phyloP scores from a whole-genome alignment of 257 asterid species.

The Vinca minor region DNA sequence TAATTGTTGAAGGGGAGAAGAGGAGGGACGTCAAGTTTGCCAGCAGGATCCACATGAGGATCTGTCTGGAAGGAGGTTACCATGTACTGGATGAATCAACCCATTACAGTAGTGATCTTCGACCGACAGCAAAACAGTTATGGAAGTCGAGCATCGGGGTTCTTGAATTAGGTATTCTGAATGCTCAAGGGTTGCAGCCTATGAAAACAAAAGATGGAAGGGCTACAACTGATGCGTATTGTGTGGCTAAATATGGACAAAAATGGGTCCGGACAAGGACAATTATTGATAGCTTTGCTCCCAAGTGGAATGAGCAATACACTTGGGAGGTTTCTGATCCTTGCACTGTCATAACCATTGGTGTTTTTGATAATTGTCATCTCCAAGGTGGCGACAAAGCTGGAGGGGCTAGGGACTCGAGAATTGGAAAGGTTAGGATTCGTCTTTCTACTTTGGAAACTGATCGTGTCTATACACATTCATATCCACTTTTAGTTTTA shows the following conservation, averaged over 20 bases:
- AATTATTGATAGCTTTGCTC: slow-evolving; percentile 38
- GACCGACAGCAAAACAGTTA: slow-evolving; percentile 42
- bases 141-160: slow-evolving; percentile 47
- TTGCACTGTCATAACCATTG: slow-evolving; percentile 44
- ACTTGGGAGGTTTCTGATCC: slow-evolving; percentile 51
- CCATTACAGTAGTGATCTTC: slow-evolving; percentile 45
- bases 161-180: slow-evolving; percentile 39
- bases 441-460: slow-evolving; percentile 47
- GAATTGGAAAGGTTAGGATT: slow-evolving; percentile 46
- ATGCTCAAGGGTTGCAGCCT: slow-evolving; percentile 37
- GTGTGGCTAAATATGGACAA: slow-evolving; percentile 47
- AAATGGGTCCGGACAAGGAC: slow-evolving; percentile 51
- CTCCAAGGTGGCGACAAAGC: slow-evolving; percentile 40
- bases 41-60: slow-evolving; percentile 42
- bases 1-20: slow-evolving; percentile 42
- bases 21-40: slow-evolving; percentile 38
- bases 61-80: slow-evolving; percentile 45
- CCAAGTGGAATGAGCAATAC: slow-evolving; percentile 46
- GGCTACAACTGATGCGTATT: slow-evolving; percentile 45
- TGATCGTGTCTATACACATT: slow-evolving; percentile 42
- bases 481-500: slow-evolving; percentile 40
- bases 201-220: slow-evolving; percentile 39
- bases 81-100: slow-evolving; percentile 49
- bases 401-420: slow-evolving; percentile 34
- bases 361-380: slow-evolving; percentile 44